These are phyloP conservation scores for Diaporthe velutina DNA, from an alignment of 2,329 filamentous ascomycete species.

Conservation along the genomic window DNA sequence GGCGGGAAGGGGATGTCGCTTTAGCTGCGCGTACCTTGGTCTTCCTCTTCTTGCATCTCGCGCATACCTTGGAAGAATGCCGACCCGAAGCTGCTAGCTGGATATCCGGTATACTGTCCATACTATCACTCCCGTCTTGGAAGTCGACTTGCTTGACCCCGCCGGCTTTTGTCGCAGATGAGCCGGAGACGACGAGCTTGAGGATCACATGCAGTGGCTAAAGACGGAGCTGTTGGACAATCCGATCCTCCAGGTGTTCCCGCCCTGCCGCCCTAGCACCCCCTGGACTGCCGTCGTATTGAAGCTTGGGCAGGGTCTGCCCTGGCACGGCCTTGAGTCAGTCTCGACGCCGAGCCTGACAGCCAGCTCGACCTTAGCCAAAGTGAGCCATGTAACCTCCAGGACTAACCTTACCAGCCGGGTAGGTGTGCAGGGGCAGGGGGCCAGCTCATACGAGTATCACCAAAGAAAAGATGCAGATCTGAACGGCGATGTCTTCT, in stretches of 20 bases:
- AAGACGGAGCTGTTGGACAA: background rate
- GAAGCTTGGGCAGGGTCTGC: slow-evolving; percentile 1
- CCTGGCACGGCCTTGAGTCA: slow-evolving; percentile 23
- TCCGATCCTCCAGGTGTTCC: slow-evolving; percentile 12
- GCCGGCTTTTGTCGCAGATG: background rate
- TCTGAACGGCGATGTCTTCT: background rate
- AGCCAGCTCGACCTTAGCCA: background rate
- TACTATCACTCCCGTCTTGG: background rate
- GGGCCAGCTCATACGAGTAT: background rate
- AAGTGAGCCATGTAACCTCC: background rate
- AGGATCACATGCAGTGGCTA: slow-evolving; percentile 7
- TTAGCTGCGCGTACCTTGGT: slow-evolving; percentile 12
- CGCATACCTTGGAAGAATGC: slow-evolving; percentile 31
- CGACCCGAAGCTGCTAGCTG: slow-evolving; percentile 32
- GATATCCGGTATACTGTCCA: slow-evolving; percentile 25
- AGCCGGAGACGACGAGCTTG: background rate
- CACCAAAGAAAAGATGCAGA: background rate
- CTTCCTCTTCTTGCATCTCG: slow-evolving; percentile 35
- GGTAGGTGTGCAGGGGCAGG: background rate
- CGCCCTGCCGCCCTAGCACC: background rate
- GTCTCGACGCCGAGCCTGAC: slow-evolving; percentile 1
- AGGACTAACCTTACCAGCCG: slow-evolving; percentile 6
- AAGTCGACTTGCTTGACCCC: background rate
- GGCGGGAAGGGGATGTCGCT: background rate
- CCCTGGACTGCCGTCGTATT: background rate